Evolutionary conservation across 768 basidiomycete genomes (phyloP).

Genomic region (Trametes punicea): DNA sequence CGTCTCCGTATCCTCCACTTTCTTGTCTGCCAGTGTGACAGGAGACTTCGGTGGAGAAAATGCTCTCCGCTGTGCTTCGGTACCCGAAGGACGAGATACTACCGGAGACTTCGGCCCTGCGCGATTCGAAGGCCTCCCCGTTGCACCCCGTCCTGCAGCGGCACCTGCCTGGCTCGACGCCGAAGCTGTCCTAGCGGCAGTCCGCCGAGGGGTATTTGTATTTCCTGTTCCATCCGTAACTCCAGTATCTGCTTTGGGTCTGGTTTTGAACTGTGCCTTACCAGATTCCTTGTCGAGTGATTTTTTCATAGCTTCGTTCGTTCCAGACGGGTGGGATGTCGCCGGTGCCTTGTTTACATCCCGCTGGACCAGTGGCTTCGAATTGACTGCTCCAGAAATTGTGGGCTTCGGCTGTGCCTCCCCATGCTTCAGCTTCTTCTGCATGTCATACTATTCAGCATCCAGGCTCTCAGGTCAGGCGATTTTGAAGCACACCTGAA

Average conservation of each 20-base stretch:
- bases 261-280: conserved; percentile 2
- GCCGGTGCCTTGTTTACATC: conserved; percentile 21
- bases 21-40: not conserved
- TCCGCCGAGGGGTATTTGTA: conserved; percentile 1
- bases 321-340: not conserved
- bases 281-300: not conserved
- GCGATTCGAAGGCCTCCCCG: not conserved
- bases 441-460: conserved; percentile 6
- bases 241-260: conserved; percentile 4
- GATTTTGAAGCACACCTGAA: conserved; percentile 47
- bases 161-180: not conserved
- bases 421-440: conserved; percentile 25
- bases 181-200: not conserved
- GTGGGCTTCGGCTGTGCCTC: conserved; percentile 10
- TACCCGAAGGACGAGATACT: not conserved
- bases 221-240: not conserved
- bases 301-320: conserved; percentile 1
- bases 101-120: conserved; percentile 9
- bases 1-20: not conserved
- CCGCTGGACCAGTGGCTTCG: conserved; percentile 24
- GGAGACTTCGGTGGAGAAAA: conserved; percentile 22
- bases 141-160: conserved; percentile 1
- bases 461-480: not conserved
- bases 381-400: conserved; percentile 23
- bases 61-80: conserved; percentile 7